Base-by-base conservation (phyloP, 163 green algal genomes). In the Scenedesmus sp. region DNA sequence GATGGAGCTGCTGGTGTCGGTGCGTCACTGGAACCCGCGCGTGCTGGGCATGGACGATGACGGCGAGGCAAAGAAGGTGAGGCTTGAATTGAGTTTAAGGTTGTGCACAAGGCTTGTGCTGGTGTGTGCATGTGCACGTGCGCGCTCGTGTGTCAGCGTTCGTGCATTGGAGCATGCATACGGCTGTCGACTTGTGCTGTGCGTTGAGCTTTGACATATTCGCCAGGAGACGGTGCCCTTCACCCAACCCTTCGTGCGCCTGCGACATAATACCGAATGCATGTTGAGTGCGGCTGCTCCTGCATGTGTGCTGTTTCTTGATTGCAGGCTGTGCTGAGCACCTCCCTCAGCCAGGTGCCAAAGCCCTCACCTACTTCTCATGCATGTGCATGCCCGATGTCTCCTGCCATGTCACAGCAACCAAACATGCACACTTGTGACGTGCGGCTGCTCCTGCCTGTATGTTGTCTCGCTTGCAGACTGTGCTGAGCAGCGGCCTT, bases 11-110 rank as follows among this genome's bases (percentile, higher is more conserved):
- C 59, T 82, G 54, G 77, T 91, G 74, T 76, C 87, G 23, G 89
- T 97, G 10, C 92, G 92, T 74, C 95, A 96, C 57, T 96, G 95
- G 94, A 98, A 98, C 92, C 95, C 97, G 1, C 67, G 91, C 15
- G 90, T 97, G 15, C 76, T 94, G 84, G 81, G 66, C 20, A 86
- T 85, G 70, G 88, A 90, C 66, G 93, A 93, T 70, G 57, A 89
- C 3, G 85, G 52, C 5, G 88, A 73, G 12, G 34, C 66, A 91
- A 93, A 60, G 57, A 89, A 2, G 85, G 52, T 9, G 88, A 73
- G 12, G 81, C 57, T 12, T 76, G 54, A 76, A 64, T 64, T 2
- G 7, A 10, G 8, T 64, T 9, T 64, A 64, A 64, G 8, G 59
- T 64, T 46, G 34, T 46, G 34, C 34, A 46, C 34, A 46, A 64